phyloP scores from a whole-genome alignment of 805 yeast species.

The Candida mattraensis region DNA sequence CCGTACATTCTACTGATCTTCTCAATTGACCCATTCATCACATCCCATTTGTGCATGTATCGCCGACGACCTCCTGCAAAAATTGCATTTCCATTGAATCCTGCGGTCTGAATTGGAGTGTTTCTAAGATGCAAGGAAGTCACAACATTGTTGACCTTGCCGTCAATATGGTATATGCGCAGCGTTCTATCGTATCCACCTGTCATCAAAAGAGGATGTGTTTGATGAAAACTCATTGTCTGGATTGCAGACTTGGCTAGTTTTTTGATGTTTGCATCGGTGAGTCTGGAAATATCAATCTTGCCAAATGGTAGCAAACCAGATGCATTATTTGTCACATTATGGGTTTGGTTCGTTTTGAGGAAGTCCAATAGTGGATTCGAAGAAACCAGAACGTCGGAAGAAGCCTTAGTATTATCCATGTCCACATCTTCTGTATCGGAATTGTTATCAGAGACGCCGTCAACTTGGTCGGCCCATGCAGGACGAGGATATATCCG shows the following conservation, averaged over 20 bases:
- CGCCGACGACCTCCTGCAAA: constrained; percentile 90
- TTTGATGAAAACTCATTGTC: constrained; percentile 79
- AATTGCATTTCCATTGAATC: constrained; percentile 58
- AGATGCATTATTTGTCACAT: constrained; percentile 31
- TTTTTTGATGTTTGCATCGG: constrained; percentile 78
- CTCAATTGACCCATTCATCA: constrained; percentile 60
- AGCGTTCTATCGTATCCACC: constrained; percentile 92
- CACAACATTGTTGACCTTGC: constrained; percentile 75
- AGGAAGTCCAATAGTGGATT: constrained; percentile 36
- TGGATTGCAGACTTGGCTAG: constrained; percentile 81
- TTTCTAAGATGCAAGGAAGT: constrained; percentile 78
- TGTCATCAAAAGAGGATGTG: constrained; percentile 78
- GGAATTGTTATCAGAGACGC: constrained; percentile 45
- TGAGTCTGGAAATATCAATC: constrained; percentile 76
- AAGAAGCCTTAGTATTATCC: constrained; percentile 10
- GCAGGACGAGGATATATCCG: constrained; percentile 77
- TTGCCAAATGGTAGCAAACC: constrained; percentile 66
- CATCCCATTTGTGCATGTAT: constrained; percentile 90
- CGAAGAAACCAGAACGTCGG: constrained; percentile 25
- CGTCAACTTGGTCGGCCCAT: constrained; percentile 69
- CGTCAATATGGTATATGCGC: constrained; percentile 87
- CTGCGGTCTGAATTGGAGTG: constrained; percentile 77
- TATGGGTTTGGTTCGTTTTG: constrained; percentile 33
- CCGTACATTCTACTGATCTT: constrained; percentile 90
- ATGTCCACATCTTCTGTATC: constrained; percentile 13